These are phyloP conservation scores for Coniochaeta ligniaria DNA, from an alignment of 2,329 filamentous ascomycete genomes.

Conservation along the genomic window DNA sequence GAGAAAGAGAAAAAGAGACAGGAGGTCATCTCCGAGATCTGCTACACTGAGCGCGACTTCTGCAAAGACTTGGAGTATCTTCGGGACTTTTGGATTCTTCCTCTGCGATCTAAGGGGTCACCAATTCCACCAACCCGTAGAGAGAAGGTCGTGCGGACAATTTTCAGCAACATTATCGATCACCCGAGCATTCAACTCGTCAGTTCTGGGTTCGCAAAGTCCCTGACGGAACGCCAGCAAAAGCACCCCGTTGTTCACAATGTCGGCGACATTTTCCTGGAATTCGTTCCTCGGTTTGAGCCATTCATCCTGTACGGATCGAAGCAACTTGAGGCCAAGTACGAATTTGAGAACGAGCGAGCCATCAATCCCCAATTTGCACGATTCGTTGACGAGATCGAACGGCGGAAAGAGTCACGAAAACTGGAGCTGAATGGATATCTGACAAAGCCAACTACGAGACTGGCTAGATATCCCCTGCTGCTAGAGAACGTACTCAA, in stretches of 20 bases:
- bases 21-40: constrained; percentile 95
- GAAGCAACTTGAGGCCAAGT: constrained; percentile 93
- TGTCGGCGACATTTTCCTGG: constrained; percentile 88
- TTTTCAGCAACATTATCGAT: constrained; percentile 94
- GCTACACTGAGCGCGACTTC: constrained; percentile 98
- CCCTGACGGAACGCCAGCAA: constrained; percentile 85
- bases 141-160: constrained; percentile 85
- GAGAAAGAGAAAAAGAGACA: constrained; percentile 96
- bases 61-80: constrained; percentile 98
- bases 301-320: constrained; percentile 96
- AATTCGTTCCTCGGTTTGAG: constrained; percentile 86
- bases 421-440: constrained; percentile 98
- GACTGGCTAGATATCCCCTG: constrained; percentile 87
- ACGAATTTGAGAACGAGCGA: constrained; percentile 95
- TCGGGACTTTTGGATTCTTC: constrained; percentile 97
- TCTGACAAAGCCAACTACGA: constrained; percentile 92
- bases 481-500: constrained; percentile 88
- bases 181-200: constrained; percentile 74
- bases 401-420: constrained; percentile 89
- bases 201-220: constrained; percentile 80
- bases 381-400: constrained; percentile 93
- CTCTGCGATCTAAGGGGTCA: constrained; percentile 72
- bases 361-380: constrained; percentile 76
- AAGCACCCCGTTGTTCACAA: constrained; percentile 82
- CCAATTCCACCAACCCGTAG: constrained; percentile 83